These are phyloP conservation scores for Plantago elongata DNA, from an alignment of 257 asterid genomes.

Conservation along the genomic window DNA sequence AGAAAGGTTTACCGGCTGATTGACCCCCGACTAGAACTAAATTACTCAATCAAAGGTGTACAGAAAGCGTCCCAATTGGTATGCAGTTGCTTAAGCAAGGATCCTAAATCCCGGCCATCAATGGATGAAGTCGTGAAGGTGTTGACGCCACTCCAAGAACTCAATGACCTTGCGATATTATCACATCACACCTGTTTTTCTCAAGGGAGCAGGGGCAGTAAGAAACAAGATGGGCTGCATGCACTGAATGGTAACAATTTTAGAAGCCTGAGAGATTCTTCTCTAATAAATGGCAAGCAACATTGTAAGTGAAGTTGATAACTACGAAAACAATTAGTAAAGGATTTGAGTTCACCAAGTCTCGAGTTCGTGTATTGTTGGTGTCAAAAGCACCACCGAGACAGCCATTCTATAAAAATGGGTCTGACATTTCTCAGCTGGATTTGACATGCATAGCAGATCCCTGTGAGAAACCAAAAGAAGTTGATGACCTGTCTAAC, in stretches of 20 bases:
- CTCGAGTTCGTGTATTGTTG: no score
- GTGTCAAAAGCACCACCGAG: no score
- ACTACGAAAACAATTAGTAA: neutral
- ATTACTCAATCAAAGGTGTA: conserved; percentile 80
- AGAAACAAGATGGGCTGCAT: conserved; percentile 48
- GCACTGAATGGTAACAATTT: conserved; percentile 38
- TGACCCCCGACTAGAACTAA: conserved; percentile 83
- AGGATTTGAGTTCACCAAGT: no score
- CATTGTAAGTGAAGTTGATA: conserved; percentile 34
- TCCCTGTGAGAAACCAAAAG: no score
- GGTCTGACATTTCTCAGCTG: no score
- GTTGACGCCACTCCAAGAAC: conserved; percentile 63
- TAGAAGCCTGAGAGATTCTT: conserved; percentile 45
- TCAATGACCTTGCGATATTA: conserved; percentile 67
- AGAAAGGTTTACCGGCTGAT: conserved; percentile 77
- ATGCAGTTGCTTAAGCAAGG: conserved; percentile 63
- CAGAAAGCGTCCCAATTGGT: conserved; percentile 71
- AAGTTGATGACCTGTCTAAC: conserved; percentile 6
- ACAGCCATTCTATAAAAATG: no score
- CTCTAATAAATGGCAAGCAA: conserved; percentile 42
- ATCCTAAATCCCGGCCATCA: conserved; percentile 74
- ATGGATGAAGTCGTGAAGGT: conserved; percentile 84
- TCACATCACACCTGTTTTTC: conserved; percentile 59
- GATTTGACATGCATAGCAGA: no score
- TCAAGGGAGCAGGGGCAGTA: conserved; percentile 53